Percentiles rank a stretch among this genome's conserved stretches.
Evolutionary conservation across 2,329 filamentous ascomycete genomes (phyloP).

Genomic region (Xylaria sp.): DNA sequence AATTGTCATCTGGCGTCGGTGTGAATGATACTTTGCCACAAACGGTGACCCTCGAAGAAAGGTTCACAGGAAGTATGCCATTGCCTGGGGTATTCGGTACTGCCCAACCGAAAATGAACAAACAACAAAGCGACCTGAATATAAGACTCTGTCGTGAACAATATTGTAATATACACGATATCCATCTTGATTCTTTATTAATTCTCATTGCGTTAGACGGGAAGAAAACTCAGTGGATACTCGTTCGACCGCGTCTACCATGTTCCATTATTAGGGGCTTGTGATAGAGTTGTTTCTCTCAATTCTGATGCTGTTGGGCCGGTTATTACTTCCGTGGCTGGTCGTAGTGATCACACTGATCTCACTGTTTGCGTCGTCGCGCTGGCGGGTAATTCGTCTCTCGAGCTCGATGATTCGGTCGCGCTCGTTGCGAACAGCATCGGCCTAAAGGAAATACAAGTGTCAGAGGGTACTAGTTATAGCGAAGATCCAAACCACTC

Average conservation of each 20-base stretch:
- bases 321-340: constrained; percentile 4
- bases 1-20: not conserved
- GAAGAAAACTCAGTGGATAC: not conserved
- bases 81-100: not conserved
- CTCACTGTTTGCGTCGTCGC: constrained; percentile 25
- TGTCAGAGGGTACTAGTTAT: not conserved
- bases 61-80: not conserved
- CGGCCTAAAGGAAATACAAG: constrained; percentile 22
- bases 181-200: not conserved
- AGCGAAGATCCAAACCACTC: not conserved
- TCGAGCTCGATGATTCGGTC: constrained; percentile 37
- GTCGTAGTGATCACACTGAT: constrained; percentile 26
- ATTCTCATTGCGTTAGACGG: not conserved
- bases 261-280: not conserved
- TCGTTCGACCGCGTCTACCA: not conserved
- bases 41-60: not conserved
- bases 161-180: not conserved
- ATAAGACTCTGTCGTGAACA: not conserved
- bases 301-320: constrained; percentile 5
- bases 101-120: not conserved
- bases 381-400: constrained; percentile 24
- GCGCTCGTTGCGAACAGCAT: constrained; percentile 38
- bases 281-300: not conserved
- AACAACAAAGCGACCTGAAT: not conserved
- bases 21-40: not conserved